Conservation (phyloP, 805 yeast genomes). For the Blastobotrys robertii region DNA sequence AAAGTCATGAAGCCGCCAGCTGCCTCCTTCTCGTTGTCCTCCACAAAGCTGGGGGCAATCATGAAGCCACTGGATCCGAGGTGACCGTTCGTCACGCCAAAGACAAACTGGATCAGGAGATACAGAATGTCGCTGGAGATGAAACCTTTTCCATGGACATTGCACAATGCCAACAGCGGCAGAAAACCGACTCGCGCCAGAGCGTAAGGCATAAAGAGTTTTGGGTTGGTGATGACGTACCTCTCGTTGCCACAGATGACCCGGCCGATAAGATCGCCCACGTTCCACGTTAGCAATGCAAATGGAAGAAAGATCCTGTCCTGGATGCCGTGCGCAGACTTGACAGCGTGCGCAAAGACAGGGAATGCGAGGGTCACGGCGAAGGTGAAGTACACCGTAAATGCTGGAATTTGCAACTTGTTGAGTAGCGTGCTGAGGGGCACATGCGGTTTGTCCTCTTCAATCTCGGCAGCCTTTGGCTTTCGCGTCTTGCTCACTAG, state of each 20-base stretch:
- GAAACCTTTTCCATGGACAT: conserved; percentile 38
- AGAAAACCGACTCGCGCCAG: conserved; percentile 45
- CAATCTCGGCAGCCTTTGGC: not conserved
- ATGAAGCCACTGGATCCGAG: conserved; percentile 71
- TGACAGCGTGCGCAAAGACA: conserved; percentile 70
- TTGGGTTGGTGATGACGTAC: conserved; percentile 36
- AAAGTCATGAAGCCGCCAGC: conserved; percentile 91
- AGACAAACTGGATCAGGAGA: conserved; percentile 56
- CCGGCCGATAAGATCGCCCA: conserved; percentile 80
- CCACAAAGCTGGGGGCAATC: conserved; percentile 53
- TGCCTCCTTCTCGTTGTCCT: conserved; percentile 68
- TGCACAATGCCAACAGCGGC: conserved; percentile 65
- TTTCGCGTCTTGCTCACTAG: not conserved
- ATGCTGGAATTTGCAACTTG: conserved; percentile 53
- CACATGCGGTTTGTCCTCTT: conserved; percentile 30
- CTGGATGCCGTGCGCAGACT: conserved; percentile 35
- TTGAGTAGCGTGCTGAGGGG: conserved; percentile 52
- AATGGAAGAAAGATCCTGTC: conserved; percentile 53
- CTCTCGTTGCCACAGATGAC: conserved; percentile 45
- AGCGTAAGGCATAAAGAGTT: conserved; percentile 43
- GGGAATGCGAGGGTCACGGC: conserved; percentile 74
- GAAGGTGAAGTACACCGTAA: conserved; percentile 66
- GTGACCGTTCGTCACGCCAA: conserved; percentile 87
- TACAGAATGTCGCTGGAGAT: conserved; percentile 48
- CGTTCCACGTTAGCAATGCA: conserved; percentile 76